These are phyloP conservation scores for Paramyrothecium sp. DNA, from an alignment of 2,329 filamentous ascomycete species.

Conservation along the genomic window DNA sequence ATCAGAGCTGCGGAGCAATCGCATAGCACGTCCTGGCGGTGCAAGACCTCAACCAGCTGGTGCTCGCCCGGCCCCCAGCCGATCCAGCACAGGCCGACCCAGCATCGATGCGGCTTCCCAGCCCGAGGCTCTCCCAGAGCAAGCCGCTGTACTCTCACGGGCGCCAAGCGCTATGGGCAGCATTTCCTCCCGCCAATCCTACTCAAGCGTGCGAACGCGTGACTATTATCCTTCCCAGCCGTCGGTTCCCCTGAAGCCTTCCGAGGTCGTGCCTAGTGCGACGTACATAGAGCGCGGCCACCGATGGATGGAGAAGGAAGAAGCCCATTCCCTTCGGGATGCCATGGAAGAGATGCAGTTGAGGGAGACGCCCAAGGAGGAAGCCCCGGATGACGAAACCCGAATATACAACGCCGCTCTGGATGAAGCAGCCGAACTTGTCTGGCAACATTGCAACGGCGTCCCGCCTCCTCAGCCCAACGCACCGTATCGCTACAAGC, in stretches of 20 bases:
- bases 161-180: constrained; percentile 43
- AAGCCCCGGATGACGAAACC: constrained; percentile 50
- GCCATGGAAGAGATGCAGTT: constrained; percentile 74
- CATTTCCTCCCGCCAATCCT: constrained; percentile 50
- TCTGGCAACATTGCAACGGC: constrained; percentile 72
- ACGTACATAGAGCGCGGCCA: constrained; percentile 73
- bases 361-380: constrained; percentile 30
- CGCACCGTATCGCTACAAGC: constrained; percentile 65
- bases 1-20: constrained; percentile 67
- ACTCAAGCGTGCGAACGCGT: constrained; percentile 39
- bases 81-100: constrained; percentile 25
- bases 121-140: constrained; percentile 17
- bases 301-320: constrained; percentile 79
- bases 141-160: constrained; percentile 24
- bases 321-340: constrained; percentile 66
- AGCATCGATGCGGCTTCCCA: constrained; percentile 28
- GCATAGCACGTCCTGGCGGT: constrained; percentile 66
- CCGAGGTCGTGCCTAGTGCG: constrained; percentile 61
- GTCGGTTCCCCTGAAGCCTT: constrained; percentile 50
- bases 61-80: constrained; percentile 31
- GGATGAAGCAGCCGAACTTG: constrained; percentile 74
- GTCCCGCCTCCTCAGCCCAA: constrained; percentile 52
- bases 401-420: constrained; percentile 69
- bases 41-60: constrained; percentile 60
- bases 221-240: constrained; percentile 50